Conservation (phyloP, 2,329 filamentous ascomycete genomes). For the Colletotrichum sp. region DNA sequence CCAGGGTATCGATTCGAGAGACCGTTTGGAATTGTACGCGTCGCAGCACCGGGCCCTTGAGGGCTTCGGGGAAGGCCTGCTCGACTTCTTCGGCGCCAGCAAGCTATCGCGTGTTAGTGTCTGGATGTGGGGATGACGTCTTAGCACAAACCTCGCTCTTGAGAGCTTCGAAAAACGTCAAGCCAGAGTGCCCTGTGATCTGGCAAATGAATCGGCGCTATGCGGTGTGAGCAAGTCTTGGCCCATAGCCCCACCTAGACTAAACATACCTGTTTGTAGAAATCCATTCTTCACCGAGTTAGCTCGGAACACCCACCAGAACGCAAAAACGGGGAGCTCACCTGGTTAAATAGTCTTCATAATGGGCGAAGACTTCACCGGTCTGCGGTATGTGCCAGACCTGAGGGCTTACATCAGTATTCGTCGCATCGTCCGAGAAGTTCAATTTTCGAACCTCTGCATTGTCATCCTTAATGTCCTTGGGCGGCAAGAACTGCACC, state of each 20-base stretch:
- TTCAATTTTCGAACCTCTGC: conserved; percentile 68
- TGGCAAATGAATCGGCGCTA: conserved; percentile 92
- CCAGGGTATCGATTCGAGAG: conserved; percentile 84
- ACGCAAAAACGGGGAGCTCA: conserved; percentile 45
- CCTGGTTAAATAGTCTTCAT: conserved; percentile 87
- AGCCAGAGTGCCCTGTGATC: conserved; percentile 89
- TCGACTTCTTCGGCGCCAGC: conserved; percentile 88
- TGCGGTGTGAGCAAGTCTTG: conserved; percentile 17
- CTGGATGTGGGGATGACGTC: neutral
- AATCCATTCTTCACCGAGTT: conserved; percentile 74
- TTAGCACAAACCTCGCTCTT: conserved; percentile 78
- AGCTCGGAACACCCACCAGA: conserved; percentile 24
- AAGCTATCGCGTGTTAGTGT: conserved; percentile 51
- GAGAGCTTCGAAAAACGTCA: conserved; percentile 92
- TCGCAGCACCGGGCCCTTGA: conserved; percentile 89
- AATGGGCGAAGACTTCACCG: conserved; percentile 86
- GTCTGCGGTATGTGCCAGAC: conserved; percentile 93
- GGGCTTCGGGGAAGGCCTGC: conserved; percentile 85
- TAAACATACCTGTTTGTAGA: conserved; percentile 81
- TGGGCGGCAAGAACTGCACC: conserved; percentile 78
- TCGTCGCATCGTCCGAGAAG: conserved; percentile 16
- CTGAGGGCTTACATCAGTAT: conserved; percentile 49
- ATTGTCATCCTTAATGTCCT: conserved; percentile 78
- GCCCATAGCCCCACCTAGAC: conserved; percentile 9
- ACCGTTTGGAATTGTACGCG: conserved; percentile 91